A percentile compares a stretch with the other conserved stretches of the same genome.
Evolutionary conservation across 208 protist species (phyloP).

Genomic region (Phytomonas francai): DNA sequence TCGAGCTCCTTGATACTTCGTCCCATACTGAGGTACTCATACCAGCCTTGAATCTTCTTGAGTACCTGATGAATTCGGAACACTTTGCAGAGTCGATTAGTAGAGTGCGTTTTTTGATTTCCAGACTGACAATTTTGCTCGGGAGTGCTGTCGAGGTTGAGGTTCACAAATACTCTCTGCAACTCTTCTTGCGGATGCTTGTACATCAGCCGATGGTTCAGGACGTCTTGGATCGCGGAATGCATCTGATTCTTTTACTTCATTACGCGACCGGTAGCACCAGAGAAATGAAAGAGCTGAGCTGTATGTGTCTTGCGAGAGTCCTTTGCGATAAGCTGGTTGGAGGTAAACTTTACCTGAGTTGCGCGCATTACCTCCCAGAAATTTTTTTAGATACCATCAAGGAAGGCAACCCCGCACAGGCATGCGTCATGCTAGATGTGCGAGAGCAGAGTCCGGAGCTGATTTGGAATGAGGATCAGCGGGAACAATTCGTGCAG

Average conservation of each 20-base stretch:
- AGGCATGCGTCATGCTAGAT: constrained; percentile 81
- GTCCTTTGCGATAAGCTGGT: constrained; percentile 76
- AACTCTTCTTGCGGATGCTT: constrained; percentile 33
- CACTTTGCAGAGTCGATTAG: background rate
- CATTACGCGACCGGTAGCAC: constrained; percentile 43
- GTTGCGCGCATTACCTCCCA: constrained; percentile 73
- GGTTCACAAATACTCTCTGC: constrained; percentile 9
- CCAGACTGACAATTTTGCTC: background rate
- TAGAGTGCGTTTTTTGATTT: background rate
- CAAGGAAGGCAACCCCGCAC: constrained; percentile 61
- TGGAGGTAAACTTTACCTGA: constrained; percentile 74
- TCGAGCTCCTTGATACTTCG: background rate
- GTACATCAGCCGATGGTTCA: constrained; percentile 40
- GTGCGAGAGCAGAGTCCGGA: constrained; percentile 88
- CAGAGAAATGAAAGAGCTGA: constrained; percentile 34
- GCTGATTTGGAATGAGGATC: constrained; percentile 86
- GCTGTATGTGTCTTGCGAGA: constrained; percentile 47
- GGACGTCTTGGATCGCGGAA: constrained; percentile 60
- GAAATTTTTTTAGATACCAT: constrained; percentile 87
- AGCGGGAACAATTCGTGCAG: constrained; percentile 39
- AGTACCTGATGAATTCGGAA: background rate
- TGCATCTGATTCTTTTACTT: constrained; percentile 66
- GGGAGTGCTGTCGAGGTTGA: background rate
- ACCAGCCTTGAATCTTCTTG: constrained; percentile 2
- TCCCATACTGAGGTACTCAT: background rate